These are phyloP conservation scores for Candida nanaspora DNA, from an alignment of 805 yeast genomes.

Conservation along the genomic window DNA sequence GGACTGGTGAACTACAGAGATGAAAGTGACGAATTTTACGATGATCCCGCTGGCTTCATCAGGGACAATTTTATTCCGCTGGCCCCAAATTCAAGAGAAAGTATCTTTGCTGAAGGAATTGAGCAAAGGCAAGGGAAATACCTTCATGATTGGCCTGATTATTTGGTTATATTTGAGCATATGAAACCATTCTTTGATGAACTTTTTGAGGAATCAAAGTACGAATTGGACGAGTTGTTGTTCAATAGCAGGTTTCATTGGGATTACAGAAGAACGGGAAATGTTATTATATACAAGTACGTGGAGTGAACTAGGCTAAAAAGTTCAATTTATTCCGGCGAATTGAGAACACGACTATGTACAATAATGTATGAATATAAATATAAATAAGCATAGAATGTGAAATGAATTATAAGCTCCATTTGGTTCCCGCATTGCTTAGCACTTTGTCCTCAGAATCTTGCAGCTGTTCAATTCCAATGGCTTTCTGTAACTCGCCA, in stretches of 20 bases:
- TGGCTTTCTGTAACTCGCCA: background rate
- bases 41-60: slow-evolving; percentile 55
- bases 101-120: background rate
- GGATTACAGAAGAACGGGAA: slow-evolving; percentile 77
- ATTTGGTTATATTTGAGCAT: slow-evolving; percentile 65
- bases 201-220: slow-evolving; percentile 27
- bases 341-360: no score
- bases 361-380: no score
- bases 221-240: slow-evolving; percentile 42
- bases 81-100: slow-evolving; percentile 1
- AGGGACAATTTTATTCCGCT: slow-evolving; percentile 39
- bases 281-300: slow-evolving; percentile 52
- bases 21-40: slow-evolving; percentile 81
- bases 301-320: background rate
- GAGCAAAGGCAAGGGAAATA: slow-evolving; percentile 14
- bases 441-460: background rate
- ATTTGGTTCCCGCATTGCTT: slow-evolving; percentile 1
- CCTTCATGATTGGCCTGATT: slow-evolving; percentile 59
- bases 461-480: background rate
- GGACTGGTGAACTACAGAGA: slow-evolving; percentile 55
- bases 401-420: slow-evolving; percentile 3
- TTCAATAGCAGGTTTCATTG: slow-evolving; percentile 83
- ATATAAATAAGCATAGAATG: no score
- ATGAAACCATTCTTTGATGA: slow-evolving; percentile 37
- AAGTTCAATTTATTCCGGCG: no score